Conservation (phyloP, 495 filamentous ascomycete species). For the Chaetomium cochliodes region DNA sequence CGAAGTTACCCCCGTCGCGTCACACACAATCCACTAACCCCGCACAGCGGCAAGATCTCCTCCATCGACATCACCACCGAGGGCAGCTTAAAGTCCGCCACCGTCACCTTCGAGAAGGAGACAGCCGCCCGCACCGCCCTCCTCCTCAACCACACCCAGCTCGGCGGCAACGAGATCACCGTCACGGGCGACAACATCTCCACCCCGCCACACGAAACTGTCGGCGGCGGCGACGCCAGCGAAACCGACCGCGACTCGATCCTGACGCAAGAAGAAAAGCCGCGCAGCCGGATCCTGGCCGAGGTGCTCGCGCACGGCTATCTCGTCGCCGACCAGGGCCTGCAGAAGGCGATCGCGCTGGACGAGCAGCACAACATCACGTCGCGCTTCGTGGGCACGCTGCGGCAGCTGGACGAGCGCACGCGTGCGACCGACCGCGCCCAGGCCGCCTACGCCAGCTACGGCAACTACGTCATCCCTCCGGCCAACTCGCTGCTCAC, state of each 20-base stretch:
- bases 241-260: slow-evolving; percentile 60
- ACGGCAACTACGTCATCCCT: slow-evolving; percentile 66
- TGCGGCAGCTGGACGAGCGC: slow-evolving; percentile 75
- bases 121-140: slow-evolving; percentile 94
- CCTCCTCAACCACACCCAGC: slow-evolving; percentile 91
- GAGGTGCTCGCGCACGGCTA: slow-evolving; percentile 97
- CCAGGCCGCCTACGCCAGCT: slow-evolving; percentile 68
- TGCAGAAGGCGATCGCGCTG: slow-evolving; percentile 80
- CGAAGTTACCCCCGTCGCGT: no score
- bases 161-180: slow-evolving; percentile 75
- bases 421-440: slow-evolving; percentile 78
- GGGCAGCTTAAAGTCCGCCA: slow-evolving; percentile 70
- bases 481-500: slow-evolving; percentile 56
- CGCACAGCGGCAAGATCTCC: slow-evolving; percentile 81
- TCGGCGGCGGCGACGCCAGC: slow-evolving; percentile 34
- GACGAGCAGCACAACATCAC: slow-evolving; percentile 90
- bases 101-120: slow-evolving; percentile 93
- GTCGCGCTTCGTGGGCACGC: slow-evolving; percentile 67
- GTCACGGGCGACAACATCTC: slow-evolving; percentile 66
- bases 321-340: slow-evolving; percentile 74
- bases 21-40: not conserved
- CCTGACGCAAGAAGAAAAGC: slow-evolving; percentile 90
- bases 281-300: slow-evolving; percentile 83
- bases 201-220: slow-evolving; percentile 37
- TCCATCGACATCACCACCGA: slow-evolving; percentile 71